Evolutionary conservation across 2,329 filamentous ascomycete genomes (phyloP), one percentile per base, ranked within the genome.

Genomic region (Fusarium oxysporum): DNA sequence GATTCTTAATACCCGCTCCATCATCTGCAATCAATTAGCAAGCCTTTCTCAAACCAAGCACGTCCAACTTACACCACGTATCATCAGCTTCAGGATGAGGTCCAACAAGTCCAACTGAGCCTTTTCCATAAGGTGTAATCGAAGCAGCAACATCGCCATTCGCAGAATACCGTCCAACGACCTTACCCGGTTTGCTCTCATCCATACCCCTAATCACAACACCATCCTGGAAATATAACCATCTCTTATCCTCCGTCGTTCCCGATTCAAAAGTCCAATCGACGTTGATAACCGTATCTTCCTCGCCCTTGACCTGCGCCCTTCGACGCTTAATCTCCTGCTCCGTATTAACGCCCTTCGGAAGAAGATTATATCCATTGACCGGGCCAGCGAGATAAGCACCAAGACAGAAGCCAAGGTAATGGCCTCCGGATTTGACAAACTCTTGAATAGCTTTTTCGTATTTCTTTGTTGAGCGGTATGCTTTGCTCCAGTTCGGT

Each of bases 181-280:
- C 3, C 1, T 47, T 57, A 0, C 65, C 65, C 0, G 62, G 65
- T 0, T 32, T 68, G 3, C 23, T 53, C 1, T 10, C 45, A 14
- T 28, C 6, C 3, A 68, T 28, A 1, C 65, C 65, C 16, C 66
- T 35, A 5, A 68, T 62, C 1, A 68, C 54, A 32, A 68, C 63
- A 2, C 65, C 65, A 4, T 68, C 65, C 6, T 68, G 65, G 4
- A 68, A 68, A 23, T 68, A 68, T 4, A 68, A 3, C 65, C 54
- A 68, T 5, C 65, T 37, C 14, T 62, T 62, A 3, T 62, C 25
- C 2, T 68, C 63, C 0, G 6, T 25, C 2, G 14, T 51, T 1
- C 47, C 63, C 4, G 55, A 43, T 0, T 14, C 7, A 21, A 68
- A 68, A 0, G 45, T 43, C 65, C 65, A 68, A 23, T 68, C 65